Evolutionary conservation across 2,329 filamentous ascomycete species (phyloP).

Genomic region (Sarocladiaceae sp.): DNA sequence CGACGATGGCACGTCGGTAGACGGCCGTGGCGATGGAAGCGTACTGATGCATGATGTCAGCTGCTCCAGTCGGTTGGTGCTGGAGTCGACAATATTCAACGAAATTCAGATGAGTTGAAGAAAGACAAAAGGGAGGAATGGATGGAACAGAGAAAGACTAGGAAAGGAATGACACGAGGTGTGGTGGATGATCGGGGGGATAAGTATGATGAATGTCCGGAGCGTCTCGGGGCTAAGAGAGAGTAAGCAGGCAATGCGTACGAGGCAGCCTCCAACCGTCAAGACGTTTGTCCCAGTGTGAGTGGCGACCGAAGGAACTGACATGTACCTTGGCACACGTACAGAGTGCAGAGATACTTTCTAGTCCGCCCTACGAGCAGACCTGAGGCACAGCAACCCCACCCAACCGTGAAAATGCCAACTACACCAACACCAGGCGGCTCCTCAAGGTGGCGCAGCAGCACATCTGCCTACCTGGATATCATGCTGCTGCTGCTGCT

Average conservation of each 20-base stretch:
- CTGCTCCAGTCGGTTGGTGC: not conserved
- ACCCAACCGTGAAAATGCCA: no score
- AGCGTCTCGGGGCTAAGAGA: not conserved
- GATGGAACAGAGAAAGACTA: slow-evolving; percentile 8
- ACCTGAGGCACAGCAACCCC: no score
- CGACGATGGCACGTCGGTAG: slow-evolving; percentile 1
- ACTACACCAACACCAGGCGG: no score
- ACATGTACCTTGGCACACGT: no score
- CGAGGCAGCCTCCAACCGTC: no score
- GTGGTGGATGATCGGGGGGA: slow-evolving; percentile 10
- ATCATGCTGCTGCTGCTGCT: no score
- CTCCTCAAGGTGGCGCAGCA: no score
- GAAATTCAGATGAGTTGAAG: not conserved
- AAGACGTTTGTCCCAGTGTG: no score
- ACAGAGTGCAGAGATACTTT: no score
- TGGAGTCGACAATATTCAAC: not conserved
- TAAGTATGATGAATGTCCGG: slow-evolving; percentile 1
- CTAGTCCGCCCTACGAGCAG: no score
- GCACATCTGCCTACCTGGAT: no score
- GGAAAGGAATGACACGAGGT: slow-evolving; percentile 6
- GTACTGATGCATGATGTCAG: slow-evolving; percentile 3
- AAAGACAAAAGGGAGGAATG: not conserved
- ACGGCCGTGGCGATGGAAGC: slow-evolving; percentile 2
- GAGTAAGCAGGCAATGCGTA: not conserved
- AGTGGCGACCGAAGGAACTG: no score